Evolutionary conservation across 106 monocot genomes (phyloP), one percentile per base, ranked within the genome.

Genomic region (Apostasia ramifera): DNA sequence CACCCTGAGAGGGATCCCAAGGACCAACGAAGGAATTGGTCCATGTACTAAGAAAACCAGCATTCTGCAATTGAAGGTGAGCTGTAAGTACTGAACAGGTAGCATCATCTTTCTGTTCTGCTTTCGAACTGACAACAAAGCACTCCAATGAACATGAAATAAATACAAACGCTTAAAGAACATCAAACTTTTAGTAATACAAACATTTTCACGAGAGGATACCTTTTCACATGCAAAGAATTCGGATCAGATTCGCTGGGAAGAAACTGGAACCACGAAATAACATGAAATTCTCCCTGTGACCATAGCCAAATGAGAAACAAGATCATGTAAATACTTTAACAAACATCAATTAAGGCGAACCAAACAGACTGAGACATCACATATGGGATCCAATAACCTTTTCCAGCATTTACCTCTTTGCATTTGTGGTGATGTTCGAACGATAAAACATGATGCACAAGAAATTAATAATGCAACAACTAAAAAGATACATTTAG

Each of bases 1-100:
- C 79, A 47, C 95, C 95, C 79, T 97, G 95, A 70, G 95, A 97
- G 68, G 95, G 95, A 75, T 97, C 95, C 95, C 95, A 97, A 15
- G 95, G 95, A 67, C 95, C 95, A 73, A 97, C 89, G 86, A 97
- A 97, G 2, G 92, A 92, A 65, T 92, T 97, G 13, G 95, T 89
- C 95, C 95, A 97, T 49, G 95, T 84, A 61, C 86, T 86, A 58
- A 92, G 84, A 79, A 92, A 89, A 51, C 95, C 95, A 75, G 81
- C 89, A 72, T 75, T 89, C 68, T 89, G 95, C 66, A 97, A 76
- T 51, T 81, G 86, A 40, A 97, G 74, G 66, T 97, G 92, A 15
- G 92, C 82, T 44, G 89, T 79, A 63, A 97, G 77, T 44, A 97
- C 78, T 46, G 77, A 60, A 47, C 47, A 64, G 61, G 83, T 87